A percentile compares a stretch with the other conserved stretches of the same genome.
These are phyloP conservation scores for Yamadazyma membranifaciens DNA, from an alignment of 1,139 yeast genomes.

Conservation along the genomic window DNA sequence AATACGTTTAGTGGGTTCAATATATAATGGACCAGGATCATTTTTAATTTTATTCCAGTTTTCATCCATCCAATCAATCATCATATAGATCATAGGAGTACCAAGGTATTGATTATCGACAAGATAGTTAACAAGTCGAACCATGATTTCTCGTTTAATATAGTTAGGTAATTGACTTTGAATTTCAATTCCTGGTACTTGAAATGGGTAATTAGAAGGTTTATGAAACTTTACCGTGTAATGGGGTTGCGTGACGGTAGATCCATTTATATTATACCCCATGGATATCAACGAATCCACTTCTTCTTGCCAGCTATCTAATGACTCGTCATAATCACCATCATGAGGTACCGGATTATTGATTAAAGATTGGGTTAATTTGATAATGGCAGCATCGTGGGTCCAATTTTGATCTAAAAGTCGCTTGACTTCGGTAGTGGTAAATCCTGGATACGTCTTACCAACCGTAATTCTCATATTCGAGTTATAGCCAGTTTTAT, in stretches of 20 bases:
- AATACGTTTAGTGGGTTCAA: slow-evolving; percentile 4
- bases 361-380: slow-evolving; percentile 44
- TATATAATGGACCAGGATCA: slow-evolving; percentile 58
- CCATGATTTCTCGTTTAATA: slow-evolving; percentile 63
- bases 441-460: slow-evolving; percentile 59
- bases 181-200: slow-evolving; percentile 62
- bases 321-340: slow-evolving; percentile 62
- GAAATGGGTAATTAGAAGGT: slow-evolving; percentile 54
- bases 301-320: slow-evolving; percentile 69
- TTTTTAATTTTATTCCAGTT: slow-evolving; percentile 56
- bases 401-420: slow-evolving; percentile 45
- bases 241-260: slow-evolving; percentile 1
- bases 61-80: slow-evolving; percentile 75
- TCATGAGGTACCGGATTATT: not conserved
- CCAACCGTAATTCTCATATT: slow-evolving; percentile 50
- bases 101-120: slow-evolving; percentile 51
- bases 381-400: slow-evolving; percentile 53
- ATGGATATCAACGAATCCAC: slow-evolving; percentile 64
- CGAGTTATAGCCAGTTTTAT: slow-evolving; percentile 46
- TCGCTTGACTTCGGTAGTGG: slow-evolving; percentile 58
- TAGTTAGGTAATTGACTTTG: slow-evolving; percentile 67
- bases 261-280: slow-evolving; percentile 21
- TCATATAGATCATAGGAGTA: slow-evolving; percentile 61
- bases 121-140: slow-evolving; percentile 44
- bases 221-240: slow-evolving; percentile 45